A percentile compares a stretch with the other conserved stretches of the same genome.
Evolutionary conservation across 305 asterid genomes (phyloP).

Genomic region (Withania somnifera): DNA sequence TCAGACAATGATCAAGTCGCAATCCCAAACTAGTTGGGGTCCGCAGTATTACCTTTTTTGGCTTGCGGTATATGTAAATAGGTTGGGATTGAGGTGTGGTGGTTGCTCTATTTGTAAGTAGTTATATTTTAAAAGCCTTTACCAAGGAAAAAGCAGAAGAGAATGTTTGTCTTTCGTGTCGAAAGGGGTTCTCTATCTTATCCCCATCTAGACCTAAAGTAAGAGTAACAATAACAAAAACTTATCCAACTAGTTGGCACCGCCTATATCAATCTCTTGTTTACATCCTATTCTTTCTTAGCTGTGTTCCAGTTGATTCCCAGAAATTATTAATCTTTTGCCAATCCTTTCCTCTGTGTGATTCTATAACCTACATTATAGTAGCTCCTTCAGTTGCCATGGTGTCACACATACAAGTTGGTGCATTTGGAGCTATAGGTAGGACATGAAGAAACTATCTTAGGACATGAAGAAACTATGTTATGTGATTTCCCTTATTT

Average conservation of each 20-base stretch:
- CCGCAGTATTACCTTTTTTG: not conserved
- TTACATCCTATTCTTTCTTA: not conserved
- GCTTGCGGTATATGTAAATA: not conserved
- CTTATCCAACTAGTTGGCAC: not conserved
- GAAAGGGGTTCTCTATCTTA: not conserved
- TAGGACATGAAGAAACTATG: not conserved
- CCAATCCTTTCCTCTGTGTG: not conserved
- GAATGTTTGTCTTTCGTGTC: too few relatives aligned
- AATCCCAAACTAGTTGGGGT: not conserved
- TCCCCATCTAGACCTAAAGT: not conserved
- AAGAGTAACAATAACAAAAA: not conserved
- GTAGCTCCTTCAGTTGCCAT: not conserved
- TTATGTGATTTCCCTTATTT: not conserved
- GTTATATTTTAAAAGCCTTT: not conserved
- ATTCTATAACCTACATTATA: not conserved
- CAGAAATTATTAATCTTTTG: not conserved
- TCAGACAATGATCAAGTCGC: not conserved
- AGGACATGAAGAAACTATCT: not conserved
- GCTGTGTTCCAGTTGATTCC: not conserved
- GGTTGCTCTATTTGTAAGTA: not conserved
- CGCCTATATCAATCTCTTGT: not conserved
- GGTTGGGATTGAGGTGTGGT: not conserved
- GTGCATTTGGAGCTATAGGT: not conserved
- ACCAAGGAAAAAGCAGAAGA: not conserved
- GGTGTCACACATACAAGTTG: not conserved